Evolutionary conservation across 116 monocot genomes (phyloP).

Genomic region (Zostera marina): DNA sequence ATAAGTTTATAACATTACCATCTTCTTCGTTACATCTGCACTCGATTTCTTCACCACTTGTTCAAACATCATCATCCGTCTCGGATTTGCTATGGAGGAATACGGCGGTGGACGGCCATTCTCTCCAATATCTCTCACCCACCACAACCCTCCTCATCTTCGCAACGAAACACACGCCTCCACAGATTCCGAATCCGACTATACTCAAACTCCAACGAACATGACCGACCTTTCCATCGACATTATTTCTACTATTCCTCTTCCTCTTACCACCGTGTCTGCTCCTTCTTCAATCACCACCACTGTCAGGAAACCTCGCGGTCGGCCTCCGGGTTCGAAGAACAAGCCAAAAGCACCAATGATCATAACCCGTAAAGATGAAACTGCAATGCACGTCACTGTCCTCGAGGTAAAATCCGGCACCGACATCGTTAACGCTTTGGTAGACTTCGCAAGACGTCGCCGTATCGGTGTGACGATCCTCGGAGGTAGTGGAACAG

Average conservation of each 20-base stretch:
- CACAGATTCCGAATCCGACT: neutral
- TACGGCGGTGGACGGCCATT: neutral
- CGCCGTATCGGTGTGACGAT: conserved; percentile 18
- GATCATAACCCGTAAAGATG: conserved; percentile 10
- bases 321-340: conserved; percentile 21
- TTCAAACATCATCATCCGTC: neutral
- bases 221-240: neutral
- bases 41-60: neutral
- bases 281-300: neutral
- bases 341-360: conserved; percentile 25
- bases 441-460: conserved; percentile 15
- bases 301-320: conserved; percentile 11
- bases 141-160: neutral
- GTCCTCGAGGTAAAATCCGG: conserved; percentile 17
- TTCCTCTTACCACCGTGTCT: neutral
- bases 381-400: conserved; percentile 12
- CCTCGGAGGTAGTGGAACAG: conserved; percentile 10
- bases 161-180: neutral
- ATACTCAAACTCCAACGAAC: neutral
- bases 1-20: too few relatives aligned
- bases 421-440: conserved; percentile 9
- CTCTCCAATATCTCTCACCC: neutral
- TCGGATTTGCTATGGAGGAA: neutral
- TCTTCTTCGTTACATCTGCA: neutral
- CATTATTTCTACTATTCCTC: neutral